A percentile compares a stretch with the other conserved stretches of the same genome.
phyloP scores from a whole-genome alignment of 1,139 yeast species.

The Entelexis paramagnoliae region DNA sequence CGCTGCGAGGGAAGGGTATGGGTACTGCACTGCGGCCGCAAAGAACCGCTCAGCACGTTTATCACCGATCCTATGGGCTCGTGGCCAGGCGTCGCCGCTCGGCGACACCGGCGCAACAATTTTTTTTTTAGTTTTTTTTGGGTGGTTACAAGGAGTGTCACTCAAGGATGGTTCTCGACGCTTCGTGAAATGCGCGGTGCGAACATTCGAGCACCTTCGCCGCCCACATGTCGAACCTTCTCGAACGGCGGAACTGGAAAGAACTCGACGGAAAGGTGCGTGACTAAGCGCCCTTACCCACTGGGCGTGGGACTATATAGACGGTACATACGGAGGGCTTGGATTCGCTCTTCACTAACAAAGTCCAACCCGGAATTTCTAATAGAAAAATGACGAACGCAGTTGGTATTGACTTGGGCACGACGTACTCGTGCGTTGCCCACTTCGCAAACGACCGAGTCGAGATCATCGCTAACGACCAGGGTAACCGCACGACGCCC shows the following conservation, averaged over 20 bases:
- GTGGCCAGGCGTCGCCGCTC: too few relatives aligned
- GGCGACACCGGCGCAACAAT: too few relatives aligned
- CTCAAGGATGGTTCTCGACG: background rate
- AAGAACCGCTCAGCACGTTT: background rate
- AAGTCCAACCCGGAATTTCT: background rate
- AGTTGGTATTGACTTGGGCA: conserved; percentile 85
- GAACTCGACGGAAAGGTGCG: conserved; percentile 14
- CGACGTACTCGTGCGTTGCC: conserved; percentile 97
- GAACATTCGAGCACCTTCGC: conserved; percentile 3
- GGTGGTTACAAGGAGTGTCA: background rate
- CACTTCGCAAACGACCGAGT: conserved; percentile 79
- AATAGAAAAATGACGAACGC: conserved; percentile 31
- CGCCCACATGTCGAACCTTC: conserved; percentile 27
- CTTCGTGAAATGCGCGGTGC: background rate
- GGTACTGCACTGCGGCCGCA: conserved; percentile 9
- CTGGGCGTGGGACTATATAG: conserved; percentile 4
- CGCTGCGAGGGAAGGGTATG: background rate
- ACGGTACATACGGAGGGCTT: background rate
- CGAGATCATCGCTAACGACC: conserved; percentile 94
- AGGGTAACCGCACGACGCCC: conserved; percentile 98
- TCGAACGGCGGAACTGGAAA: conserved; percentile 27
- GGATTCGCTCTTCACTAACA: background rate
- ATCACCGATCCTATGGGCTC: background rate
- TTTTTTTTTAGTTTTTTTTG: too few relatives aligned
- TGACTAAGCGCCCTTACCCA: conserved; percentile 20